Evolutionary conservation across 1,284 basidiomycete species (phyloP).

Genomic region (Cryptococcus sp.): DNA sequence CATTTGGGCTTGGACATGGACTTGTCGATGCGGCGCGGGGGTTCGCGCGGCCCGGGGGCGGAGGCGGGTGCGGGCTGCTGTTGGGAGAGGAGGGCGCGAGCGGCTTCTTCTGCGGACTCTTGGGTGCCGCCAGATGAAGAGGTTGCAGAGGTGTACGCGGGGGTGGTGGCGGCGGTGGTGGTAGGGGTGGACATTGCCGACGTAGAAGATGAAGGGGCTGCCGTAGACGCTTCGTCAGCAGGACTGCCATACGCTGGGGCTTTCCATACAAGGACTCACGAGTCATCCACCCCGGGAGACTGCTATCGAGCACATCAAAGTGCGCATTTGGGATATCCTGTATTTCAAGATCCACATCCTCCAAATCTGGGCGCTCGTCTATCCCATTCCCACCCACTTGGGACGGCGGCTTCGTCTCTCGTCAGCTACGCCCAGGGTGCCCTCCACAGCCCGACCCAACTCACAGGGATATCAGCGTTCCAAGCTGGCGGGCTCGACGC

Average conservation of each 20-base stretch:
- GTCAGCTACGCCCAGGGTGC: slow-evolving; percentile 1
- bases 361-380: slow-evolving; percentile 59
- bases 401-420: slow-evolving; percentile 12
- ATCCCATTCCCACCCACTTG: slow-evolving; percentile 31
- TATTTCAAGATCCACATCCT: slow-evolving; percentile 54
- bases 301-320: slow-evolving; percentile 81
- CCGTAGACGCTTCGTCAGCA: neutral
- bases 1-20: slow-evolving; percentile 63
- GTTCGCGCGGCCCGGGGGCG: slow-evolving; percentile 11
- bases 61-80: neutral
- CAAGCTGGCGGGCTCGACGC: slow-evolving; percentile 55
- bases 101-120: slow-evolving; percentile 31
- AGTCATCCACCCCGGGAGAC: slow-evolving; percentile 59
- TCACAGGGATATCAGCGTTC: slow-evolving; percentile 50
- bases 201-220: slow-evolving; percentile 12
- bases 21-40: slow-evolving; percentile 28
- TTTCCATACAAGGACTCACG: slow-evolving; percentile 26
- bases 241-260: neutral
- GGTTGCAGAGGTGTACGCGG: neutral
- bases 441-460: neutral
- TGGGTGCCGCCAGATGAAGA: neutral
- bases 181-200: slow-evolving; percentile 10
- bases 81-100: slow-evolving; percentile 33
- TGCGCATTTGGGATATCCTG: slow-evolving; percentile 58
- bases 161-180: slow-evolving; percentile 2